Evolutionary conservation across 495 filamentous ascomycete species (phyloP).

Genomic region (Penicillium salamii): DNA sequence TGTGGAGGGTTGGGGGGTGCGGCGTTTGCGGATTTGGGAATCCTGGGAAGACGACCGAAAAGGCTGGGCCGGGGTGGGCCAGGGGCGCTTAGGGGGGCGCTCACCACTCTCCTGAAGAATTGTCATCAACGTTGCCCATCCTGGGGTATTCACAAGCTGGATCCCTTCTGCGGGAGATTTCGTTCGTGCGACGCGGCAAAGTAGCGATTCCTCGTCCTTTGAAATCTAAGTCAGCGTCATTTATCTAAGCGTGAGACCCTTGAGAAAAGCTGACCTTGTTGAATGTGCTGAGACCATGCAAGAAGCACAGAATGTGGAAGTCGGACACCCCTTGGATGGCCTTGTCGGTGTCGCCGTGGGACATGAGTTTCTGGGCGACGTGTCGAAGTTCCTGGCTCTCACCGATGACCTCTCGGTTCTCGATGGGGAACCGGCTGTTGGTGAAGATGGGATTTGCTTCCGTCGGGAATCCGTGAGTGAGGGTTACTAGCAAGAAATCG

Average conservation of each 20-base stretch:
- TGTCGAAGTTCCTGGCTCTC: slow-evolving; percentile 71
- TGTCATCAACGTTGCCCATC: slow-evolving; percentile 89
- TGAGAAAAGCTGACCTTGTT: slow-evolving; percentile 62
- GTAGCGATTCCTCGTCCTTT: slow-evolving; percentile 85
- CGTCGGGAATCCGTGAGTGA: slow-evolving; percentile 95
- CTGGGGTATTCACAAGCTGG: slow-evolving; percentile 75
- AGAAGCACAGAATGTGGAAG: slow-evolving; percentile 88
- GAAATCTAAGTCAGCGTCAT: slow-evolving; percentile 7
- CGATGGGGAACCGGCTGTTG: slow-evolving; percentile 73
- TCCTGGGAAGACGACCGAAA: slow-evolving; percentile 24
- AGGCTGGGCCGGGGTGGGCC: slow-evolving; percentile 42
- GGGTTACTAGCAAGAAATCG: slow-evolving; percentile 91
- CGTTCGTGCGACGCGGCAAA: slow-evolving; percentile 76
- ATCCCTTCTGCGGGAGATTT: slow-evolving; percentile 75
- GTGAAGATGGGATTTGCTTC: slow-evolving; percentile 71
- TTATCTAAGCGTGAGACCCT: slow-evolving; percentile 17
- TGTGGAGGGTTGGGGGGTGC: slow-evolving; percentile 24
- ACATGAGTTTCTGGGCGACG: slow-evolving; percentile 59
- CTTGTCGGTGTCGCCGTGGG: slow-evolving; percentile 57
- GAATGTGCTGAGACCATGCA: slow-evolving; percentile 75
- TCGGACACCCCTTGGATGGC: slow-evolving; percentile 73
- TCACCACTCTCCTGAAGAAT: slow-evolving; percentile 96
- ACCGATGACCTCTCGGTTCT: slow-evolving; percentile 83
- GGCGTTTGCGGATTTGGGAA: slow-evolving; percentile 29
- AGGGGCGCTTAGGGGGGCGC: slow-evolving; percentile 82